These are phyloP conservation scores for Clathrospora elynae DNA, from an alignment of 2,329 filamentous ascomycete species.

Conservation along the genomic window DNA sequence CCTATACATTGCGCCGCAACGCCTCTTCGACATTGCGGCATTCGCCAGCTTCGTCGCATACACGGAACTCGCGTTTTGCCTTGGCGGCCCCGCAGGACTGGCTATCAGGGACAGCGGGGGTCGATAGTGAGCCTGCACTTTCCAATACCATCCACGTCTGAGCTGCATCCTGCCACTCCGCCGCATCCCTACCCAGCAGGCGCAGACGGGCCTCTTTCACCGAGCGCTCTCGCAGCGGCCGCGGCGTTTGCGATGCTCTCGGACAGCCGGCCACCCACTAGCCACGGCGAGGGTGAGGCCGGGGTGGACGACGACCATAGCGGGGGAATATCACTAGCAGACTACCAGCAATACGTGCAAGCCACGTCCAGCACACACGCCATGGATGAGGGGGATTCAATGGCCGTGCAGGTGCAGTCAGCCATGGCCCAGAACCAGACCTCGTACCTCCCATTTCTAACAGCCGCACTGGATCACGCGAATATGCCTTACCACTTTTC, in stretches of 20 bases:
- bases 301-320: slow-evolving; percentile 20
- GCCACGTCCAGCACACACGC: slow-evolving; percentile 7
- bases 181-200: slow-evolving; percentile 7
- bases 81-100: slow-evolving; percentile 17
- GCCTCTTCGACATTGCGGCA: slow-evolving; percentile 13
- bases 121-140: slow-evolving; percentile 37
- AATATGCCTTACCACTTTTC: slow-evolving; percentile 18
- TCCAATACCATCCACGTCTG: slow-evolving; percentile 12
- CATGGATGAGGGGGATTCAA: slow-evolving; percentile 10
- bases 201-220: slow-evolving; percentile 22
- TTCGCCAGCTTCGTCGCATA: slow-evolving; percentile 8
- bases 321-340: slow-evolving; percentile 38
- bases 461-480: background rate
- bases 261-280: slow-evolving; percentile 37
- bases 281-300: slow-evolving; percentile 24
- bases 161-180: slow-evolving; percentile 18
- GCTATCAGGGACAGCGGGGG: slow-evolving; percentile 20
- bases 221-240: slow-evolving; percentile 32
- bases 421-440: slow-evolving; percentile 24
- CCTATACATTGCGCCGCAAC: slow-evolving; percentile 22
- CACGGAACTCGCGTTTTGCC: slow-evolving; percentile 4
- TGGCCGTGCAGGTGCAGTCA: slow-evolving; percentile 17
- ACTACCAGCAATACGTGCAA: slow-evolving; percentile 20
- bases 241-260: slow-evolving; percentile 38
- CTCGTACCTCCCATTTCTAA: slow-evolving; percentile 9